phyloP scores from a whole-genome alignment of 2,329 filamentous ascomycete genomes.

The Alternaria panax region DNA sequence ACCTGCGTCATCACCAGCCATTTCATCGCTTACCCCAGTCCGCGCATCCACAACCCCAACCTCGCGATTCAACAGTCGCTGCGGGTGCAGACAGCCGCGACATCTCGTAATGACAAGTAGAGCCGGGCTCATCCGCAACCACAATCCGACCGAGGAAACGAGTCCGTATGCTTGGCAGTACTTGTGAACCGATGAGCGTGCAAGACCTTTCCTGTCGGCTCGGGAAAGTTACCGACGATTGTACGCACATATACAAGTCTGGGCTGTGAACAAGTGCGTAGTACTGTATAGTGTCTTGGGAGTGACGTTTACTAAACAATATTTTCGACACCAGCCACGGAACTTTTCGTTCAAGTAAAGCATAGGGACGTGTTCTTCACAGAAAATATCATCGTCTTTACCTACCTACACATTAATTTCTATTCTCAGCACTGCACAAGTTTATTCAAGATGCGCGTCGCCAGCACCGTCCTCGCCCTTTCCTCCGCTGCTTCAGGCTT shows the following conservation, averaged over 20 bases:
- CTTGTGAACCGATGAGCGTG: neutral
- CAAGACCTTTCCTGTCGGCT: slow-evolving; percentile 1
- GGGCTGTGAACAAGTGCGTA: neutral
- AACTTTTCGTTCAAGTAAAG: neutral
- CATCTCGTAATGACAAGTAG: slow-evolving; percentile 8
- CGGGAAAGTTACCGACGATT: slow-evolving; percentile 21
- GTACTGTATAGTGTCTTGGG: neutral
- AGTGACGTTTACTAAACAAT: slow-evolving; percentile 5
- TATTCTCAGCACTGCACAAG: neutral
- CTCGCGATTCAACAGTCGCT: neutral
- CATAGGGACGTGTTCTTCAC: neutral
- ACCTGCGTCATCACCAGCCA: slow-evolving; percentile 22
- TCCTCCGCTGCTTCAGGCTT: slow-evolving; percentile 27
- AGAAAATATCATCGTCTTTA: neutral
- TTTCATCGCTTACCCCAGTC: slow-evolving; percentile 17
- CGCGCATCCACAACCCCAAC: slow-evolving; percentile 7
- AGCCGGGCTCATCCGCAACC: slow-evolving; percentile 15
- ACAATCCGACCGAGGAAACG: slow-evolving; percentile 7
- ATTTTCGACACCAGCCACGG: neutral
- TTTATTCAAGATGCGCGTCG: slow-evolving; percentile 25
- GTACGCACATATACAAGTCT: slow-evolving; percentile 5
- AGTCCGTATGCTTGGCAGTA: slow-evolving; percentile 13
- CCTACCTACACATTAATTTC: neutral
- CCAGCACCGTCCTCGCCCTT: slow-evolving; percentile 24
- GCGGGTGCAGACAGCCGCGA: slow-evolving; percentile 1